These are phyloP conservation scores for Ceratocystiopsis sp. DNA, from an alignment of 2,329 filamentous ascomycete genomes.

Conservation along the genomic window DNA sequence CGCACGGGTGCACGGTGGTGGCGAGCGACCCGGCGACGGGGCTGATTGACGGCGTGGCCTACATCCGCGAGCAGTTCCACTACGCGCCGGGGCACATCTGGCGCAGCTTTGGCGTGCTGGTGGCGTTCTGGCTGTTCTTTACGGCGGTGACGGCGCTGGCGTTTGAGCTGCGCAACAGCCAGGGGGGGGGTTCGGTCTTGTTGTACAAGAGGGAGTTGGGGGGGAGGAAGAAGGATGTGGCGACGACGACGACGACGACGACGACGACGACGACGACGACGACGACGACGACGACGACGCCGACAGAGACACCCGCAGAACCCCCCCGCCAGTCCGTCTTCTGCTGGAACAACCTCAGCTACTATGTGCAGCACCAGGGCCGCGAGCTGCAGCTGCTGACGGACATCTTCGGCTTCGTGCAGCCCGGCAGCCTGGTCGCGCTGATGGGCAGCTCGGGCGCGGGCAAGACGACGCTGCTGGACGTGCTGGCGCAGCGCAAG, in stretches of 20 bases:
- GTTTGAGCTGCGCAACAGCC: constrained; percentile 55
- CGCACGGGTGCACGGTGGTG: constrained; percentile 1
- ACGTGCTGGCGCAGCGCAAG: constrained; percentile 64
- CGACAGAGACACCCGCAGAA: constrained; percentile 12
- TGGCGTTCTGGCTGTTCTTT: constrained; percentile 47
- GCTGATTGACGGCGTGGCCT: constrained; percentile 37
- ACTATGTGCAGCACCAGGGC: constrained; percentile 45
- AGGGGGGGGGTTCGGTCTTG: constrained; percentile 28
- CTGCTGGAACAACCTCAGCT: constrained; percentile 57
- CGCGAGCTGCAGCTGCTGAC: constrained; percentile 54
- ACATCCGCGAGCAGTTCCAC: constrained; percentile 30
- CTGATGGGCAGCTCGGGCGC: constrained; percentile 70
- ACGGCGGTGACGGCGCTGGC: constrained; percentile 32
- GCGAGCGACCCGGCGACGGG: neutral
- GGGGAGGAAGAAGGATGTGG: neutral
- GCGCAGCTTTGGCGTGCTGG: constrained; percentile 62
- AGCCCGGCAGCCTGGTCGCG: constrained; percentile 61
- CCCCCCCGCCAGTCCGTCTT: constrained; percentile 40
- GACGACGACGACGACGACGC: constrained; percentile 11
- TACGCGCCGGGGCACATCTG: constrained; percentile 45
- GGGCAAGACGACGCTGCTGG: constrained; percentile 76
- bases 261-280: too few species aligned
- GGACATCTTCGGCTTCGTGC: constrained; percentile 69
- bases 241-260: neutral
- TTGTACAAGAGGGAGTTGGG: constrained; percentile 1